phyloP scores from a whole-genome alignment of 208 protist species.

The Wallacemonas sp. region DNA sequence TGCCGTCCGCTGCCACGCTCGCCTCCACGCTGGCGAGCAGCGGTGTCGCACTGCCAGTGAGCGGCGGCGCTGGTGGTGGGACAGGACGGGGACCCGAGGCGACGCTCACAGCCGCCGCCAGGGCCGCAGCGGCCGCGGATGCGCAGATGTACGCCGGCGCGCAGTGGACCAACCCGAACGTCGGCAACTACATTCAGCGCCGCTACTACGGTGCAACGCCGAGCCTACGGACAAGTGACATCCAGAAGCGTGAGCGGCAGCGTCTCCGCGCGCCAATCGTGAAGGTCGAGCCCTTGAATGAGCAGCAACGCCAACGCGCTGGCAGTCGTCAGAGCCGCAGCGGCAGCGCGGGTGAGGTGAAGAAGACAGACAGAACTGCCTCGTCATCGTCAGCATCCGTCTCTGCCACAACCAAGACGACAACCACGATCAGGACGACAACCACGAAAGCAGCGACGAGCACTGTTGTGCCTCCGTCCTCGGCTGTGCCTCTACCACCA shows the following conservation, averaged over 20 bases:
- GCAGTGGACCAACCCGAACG: constrained; percentile 83
- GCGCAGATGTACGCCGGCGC: constrained; percentile 26
- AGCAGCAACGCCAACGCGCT: constrained; percentile 15
- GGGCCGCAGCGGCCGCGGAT: constrained; percentile 12
- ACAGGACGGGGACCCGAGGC: too few species aligned
- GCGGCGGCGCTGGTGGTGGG: too few species aligned
- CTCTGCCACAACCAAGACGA: not conserved
- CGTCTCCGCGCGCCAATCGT: constrained; percentile 44
- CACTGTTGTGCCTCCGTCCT: not conserved
- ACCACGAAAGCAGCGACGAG: too few species aligned
- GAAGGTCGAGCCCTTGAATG: constrained; percentile 53
- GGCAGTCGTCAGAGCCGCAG: constrained; percentile 1
- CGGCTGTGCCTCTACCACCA: not conserved
- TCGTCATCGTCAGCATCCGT: not conserved
- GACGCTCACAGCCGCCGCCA: constrained; percentile 8
- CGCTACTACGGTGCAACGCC: constrained; percentile 85
- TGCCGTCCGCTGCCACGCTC: constrained; percentile 6
- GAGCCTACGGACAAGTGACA: constrained; percentile 74
- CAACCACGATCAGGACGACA: not conserved
- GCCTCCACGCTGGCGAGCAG: not conserved
- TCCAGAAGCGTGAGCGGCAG: constrained; percentile 45
- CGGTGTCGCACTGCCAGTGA: not conserved
- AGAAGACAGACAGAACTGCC: too few species aligned
- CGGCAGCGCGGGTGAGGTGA: not conserved
- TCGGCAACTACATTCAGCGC: constrained; percentile 86